Conservation (phyloP, 345 rosid species). For the Populus nigra region DNA sequence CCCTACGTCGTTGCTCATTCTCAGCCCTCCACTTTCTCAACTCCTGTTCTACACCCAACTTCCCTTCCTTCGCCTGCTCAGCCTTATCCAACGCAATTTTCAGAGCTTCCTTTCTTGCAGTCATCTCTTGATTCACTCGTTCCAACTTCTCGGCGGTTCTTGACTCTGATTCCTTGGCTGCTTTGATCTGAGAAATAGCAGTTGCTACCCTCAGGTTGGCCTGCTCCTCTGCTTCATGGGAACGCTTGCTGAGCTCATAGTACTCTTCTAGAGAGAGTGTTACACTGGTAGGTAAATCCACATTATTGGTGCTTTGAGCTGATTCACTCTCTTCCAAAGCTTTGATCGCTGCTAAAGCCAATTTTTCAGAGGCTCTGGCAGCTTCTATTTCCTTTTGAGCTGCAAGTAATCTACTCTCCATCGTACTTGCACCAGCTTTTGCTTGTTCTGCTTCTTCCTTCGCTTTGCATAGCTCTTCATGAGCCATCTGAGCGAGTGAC, state of each 20-base stretch:
- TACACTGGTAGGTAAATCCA: conserved; percentile 51
- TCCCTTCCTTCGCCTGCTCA: conserved; percentile 85
- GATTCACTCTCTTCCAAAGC: conserved; percentile 84
- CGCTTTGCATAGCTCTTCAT: conserved; percentile 68
- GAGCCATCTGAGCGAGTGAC: conserved; percentile 56
- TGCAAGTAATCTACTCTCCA: conserved; percentile 66
- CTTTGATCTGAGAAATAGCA: conserved; percentile 66
- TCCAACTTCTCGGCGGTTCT: conserved; percentile 55
- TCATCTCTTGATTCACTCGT: conserved; percentile 58
- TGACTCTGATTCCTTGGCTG: conserved; percentile 66
- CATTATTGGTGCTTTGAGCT: conserved; percentile 31
- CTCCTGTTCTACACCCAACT: conserved; percentile 78
- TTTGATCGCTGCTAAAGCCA: conserved; percentile 81
- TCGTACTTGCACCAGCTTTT: conserved; percentile 68
- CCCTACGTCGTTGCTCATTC: conserved; percentile 61
- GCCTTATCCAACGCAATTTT: conserved; percentile 70
- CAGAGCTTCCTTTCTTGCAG: conserved; percentile 51
- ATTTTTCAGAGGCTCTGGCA: conserved; percentile 75
- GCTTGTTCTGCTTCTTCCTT: conserved; percentile 82
- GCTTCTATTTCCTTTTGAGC: conserved; percentile 84
- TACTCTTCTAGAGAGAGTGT: conserved; percentile 82
- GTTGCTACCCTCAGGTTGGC: conserved; percentile 67
- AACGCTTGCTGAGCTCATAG: conserved; percentile 74
- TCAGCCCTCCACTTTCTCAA: conserved; percentile 87
- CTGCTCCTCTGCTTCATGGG: conserved; percentile 77